Conservation (phyloP, 768 basidiomycete genomes). For the Amanita subjunquillea region DNA sequence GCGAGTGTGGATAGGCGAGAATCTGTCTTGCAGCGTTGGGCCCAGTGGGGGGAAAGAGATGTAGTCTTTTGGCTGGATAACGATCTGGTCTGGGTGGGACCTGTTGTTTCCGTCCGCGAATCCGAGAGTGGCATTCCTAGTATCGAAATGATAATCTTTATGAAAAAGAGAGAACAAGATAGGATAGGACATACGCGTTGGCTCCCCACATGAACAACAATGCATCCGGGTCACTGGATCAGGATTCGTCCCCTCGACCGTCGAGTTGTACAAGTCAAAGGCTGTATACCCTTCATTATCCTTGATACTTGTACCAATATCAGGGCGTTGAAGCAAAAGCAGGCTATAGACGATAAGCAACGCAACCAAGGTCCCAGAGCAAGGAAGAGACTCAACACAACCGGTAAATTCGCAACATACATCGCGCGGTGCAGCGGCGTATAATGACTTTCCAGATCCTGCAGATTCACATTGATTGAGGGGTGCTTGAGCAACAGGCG, state of each 20-base stretch:
- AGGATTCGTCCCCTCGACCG: constrained; percentile 66
- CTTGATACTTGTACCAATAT: constrained; percentile 63
- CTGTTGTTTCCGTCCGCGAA: constrained; percentile 75
- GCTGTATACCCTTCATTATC: constrained; percentile 87
- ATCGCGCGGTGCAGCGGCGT: constrained; percentile 84
- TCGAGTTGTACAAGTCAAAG: constrained; percentile 90
- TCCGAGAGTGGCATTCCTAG: constrained; percentile 83
- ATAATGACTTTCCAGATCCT: constrained; percentile 83
- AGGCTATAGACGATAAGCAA: constrained; percentile 29
- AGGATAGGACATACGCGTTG: constrained; percentile 42
- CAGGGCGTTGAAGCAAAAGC: constrained; percentile 63
- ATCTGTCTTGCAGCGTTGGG: constrained; percentile 31
- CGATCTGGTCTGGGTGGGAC: constrained; percentile 65
- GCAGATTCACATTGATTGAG: constrained; percentile 65
- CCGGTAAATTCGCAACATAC: constrained; percentile 67
- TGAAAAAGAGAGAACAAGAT: background rate
- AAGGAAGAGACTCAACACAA: constrained; percentile 25
- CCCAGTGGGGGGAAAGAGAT: background rate
- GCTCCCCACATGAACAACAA: constrained; percentile 86
- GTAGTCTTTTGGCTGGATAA: constrained; percentile 26
- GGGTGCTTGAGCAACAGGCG: constrained; percentile 68
- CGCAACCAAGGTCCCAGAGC: background rate
- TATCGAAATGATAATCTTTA: background rate
- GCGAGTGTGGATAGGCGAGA: constrained; percentile 52
- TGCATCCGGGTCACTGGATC: constrained; percentile 21